Base-by-base conservation (phyloP, 441 rosid species). In the Biscutella laevigata region DNA sequence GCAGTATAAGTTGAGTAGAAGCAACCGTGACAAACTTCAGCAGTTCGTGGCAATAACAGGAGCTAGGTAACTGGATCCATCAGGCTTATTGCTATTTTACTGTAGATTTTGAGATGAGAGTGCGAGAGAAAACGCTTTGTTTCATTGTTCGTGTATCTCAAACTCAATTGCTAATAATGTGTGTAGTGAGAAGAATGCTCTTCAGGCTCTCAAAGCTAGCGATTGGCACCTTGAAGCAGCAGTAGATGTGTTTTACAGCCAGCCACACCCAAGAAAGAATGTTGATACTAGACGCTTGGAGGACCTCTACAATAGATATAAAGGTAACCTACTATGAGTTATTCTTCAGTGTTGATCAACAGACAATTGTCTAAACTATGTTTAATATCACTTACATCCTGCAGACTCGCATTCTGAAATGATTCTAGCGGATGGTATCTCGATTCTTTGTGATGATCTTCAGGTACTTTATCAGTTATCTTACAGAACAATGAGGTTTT, bases 161-260 rank as follows among this genome's bases (percentile, higher is more conserved):
- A n/a, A n/a, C n/a, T n/a, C n/a, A n/a, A n/a, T n/a, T n/a, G n/a
- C n/a, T n/a, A 10, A 34, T 39, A 34, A 59, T 22, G 37, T 52
- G 33, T 73, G 80, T 78, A 92, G 98, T 62, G 98, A 92, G 63
- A 83, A 85, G 70, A 62, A 58, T 59, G 88, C 96, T 13, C 68
- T 82, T 59, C 96, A 86, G 69, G 74, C 91, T 66, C 74, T 92
- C 65, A 85, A 88, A 74, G 77, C 88, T 9, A 82, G 84, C 24
- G 94, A 88, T 36, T 92, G 96, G 96, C 84, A 88, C 59, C 85
- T 88, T 28, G 95, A 88, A 74, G 89, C 84, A 20, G 96, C 98
- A 7, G 77, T 88, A 74, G 96, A 88, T 73, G 66, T 77, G 47
- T 88, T 88, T 73, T 92, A 83, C 71, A 84, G 82, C 69, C 94